A percentile compares a stretch with the other conserved stretches of the same genome.
Conservation (phyloP, 2,329 filamentous ascomycete genomes). For the Daldinia sp. region DNA sequence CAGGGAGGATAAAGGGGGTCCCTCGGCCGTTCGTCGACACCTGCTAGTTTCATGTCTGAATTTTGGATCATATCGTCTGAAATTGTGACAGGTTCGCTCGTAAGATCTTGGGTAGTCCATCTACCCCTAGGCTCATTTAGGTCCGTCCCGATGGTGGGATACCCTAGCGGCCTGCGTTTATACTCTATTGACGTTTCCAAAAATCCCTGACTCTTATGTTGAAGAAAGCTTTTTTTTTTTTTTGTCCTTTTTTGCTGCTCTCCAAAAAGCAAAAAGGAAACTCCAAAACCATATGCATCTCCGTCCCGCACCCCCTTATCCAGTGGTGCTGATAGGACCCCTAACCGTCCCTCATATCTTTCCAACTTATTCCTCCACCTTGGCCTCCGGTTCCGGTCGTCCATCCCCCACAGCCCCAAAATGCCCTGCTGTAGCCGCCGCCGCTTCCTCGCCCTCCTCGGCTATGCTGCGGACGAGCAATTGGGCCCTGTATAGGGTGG, state of each 20-base stretch:
- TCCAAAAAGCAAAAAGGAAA: neutral
- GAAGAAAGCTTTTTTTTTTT: too few species aligned
- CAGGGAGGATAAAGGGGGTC: too few species aligned
- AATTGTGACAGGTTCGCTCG: neutral
- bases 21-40: too few species aligned
- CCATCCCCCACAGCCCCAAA: neutral
- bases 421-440: too few species aligned
- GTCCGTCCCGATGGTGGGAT: neutral
- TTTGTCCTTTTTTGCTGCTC: too few species aligned
- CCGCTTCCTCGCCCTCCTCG: neutral
- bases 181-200: too few species aligned
- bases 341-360: neutral
- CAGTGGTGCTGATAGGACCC: neutral
- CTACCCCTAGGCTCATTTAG: neutral
- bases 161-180: neutral
- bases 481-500: too few species aligned
- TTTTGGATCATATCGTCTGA: neutral
- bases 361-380: neutral
- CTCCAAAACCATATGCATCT: neutral
- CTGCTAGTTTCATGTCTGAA: too few species aligned
- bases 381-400: neutral
- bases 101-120: neutral
- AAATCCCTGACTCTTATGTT: too few species aligned
- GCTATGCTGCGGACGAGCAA: conserved; percentile 1
- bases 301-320: neutral